Conservation (phyloP, 2,329 filamentous ascomycete species). For the Fusarium buxicola region DNA sequence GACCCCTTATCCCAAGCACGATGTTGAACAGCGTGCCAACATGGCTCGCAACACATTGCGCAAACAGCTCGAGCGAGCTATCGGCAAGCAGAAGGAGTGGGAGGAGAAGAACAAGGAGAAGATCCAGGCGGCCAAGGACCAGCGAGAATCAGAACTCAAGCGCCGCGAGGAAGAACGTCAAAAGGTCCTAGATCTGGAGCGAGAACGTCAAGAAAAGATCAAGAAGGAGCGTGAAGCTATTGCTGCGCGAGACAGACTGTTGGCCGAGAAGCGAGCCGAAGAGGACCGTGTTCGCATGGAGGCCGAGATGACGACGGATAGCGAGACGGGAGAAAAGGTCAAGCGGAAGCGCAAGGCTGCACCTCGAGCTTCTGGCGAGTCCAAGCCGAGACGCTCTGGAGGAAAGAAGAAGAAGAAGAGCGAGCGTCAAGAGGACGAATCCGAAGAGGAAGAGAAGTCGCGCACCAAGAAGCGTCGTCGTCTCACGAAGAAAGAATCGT, state of each 20-base stretch:
- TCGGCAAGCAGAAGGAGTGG: slow-evolving; percentile 88
- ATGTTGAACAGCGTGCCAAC: slow-evolving; percentile 94
- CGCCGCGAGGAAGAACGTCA: slow-evolving; percentile 82
- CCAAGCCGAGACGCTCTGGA: slow-evolving; percentile 58
- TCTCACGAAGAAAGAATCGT: slow-evolving; percentile 61
- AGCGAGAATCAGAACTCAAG: slow-evolving; percentile 82
- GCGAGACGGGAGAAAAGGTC: slow-evolving; percentile 83
- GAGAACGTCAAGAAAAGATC: slow-evolving; percentile 82
- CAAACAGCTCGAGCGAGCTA: slow-evolving; percentile 87
- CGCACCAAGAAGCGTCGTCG: slow-evolving; percentile 72
- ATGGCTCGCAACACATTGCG: slow-evolving; percentile 97
- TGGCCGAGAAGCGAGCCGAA: slow-evolving; percentile 71
- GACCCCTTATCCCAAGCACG: slow-evolving; percentile 88
- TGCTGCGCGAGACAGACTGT: slow-evolving; percentile 77
- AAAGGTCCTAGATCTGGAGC: slow-evolving; percentile 74
- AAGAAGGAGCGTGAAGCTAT: slow-evolving; percentile 88
- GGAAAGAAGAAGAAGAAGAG: slow-evolving; percentile 62
- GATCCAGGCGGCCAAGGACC: slow-evolving; percentile 81
- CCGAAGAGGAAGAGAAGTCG: slow-evolving; percentile 53
- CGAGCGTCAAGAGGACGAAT: slow-evolving; percentile 57
- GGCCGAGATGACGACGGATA: slow-evolving; percentile 84
- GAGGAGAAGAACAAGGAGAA: slow-evolving; percentile 94
- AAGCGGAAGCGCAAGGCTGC: slow-evolving; percentile 78
- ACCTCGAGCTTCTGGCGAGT: slow-evolving; percentile 53
- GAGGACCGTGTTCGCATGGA: slow-evolving; percentile 57